phyloP scores from a whole-genome alignment of 257 asterid genomes.

The Plantago major region DNA sequence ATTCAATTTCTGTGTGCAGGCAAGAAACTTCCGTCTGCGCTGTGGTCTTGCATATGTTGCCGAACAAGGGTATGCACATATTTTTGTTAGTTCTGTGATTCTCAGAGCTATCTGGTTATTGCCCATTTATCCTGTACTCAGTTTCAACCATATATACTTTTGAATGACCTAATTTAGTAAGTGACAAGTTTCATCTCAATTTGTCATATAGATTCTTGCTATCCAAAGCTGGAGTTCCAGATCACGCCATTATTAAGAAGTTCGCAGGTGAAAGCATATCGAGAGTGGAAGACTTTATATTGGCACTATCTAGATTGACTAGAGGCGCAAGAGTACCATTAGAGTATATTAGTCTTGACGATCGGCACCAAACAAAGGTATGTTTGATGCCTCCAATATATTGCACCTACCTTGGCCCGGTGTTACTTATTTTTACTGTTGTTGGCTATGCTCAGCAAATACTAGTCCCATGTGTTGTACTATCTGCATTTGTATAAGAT shows the following conservation, averaged over 20 bases:
- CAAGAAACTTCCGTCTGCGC: constrained; percentile 88
- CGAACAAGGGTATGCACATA: constrained; percentile 74
- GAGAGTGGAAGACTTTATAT: constrained; percentile 68
- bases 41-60: constrained; percentile 98
- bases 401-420: too few relatives aligned
- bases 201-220: constrained; percentile 72
- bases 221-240: constrained; percentile 92
- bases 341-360: constrained; percentile 72
- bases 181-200: constrained; percentile 15
- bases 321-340: constrained; percentile 93
- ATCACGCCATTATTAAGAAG: constrained; percentile 92
- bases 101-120: neutral
- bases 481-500: neutral
- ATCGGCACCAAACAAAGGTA: constrained; percentile 97
- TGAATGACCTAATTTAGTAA: neutral
- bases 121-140: neutral
- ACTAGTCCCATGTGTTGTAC: too few relatives aligned
- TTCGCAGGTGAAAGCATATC: constrained; percentile 94
- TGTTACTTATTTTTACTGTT: too few relatives aligned
- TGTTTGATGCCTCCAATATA: constrained; percentile 16
- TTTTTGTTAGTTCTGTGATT: constrained; percentile 10
- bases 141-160: neutral
- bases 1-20: constrained; percentile 47
- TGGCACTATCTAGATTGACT: constrained; percentile 73
- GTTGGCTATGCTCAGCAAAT: too few relatives aligned